These are phyloP conservation scores for Calocybe gangraenosa DNA, from an alignment of 768 basidiomycete genomes.

Conservation along the genomic window DNA sequence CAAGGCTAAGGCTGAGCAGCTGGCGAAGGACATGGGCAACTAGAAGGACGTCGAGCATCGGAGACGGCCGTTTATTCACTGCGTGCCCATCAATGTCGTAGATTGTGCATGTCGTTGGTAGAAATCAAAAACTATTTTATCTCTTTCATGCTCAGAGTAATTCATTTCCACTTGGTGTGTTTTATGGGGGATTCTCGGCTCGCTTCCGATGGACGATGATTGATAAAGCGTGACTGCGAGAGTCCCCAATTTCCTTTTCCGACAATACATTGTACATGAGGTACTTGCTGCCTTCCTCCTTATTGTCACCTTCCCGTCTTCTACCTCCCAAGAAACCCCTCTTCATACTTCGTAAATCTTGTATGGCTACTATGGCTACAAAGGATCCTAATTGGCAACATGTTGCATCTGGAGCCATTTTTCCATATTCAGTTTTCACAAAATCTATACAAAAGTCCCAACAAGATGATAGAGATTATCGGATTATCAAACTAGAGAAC, in stretches of 20 bases:
- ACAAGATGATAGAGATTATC: slow-evolving; percentile 78
- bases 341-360: background rate
- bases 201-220: too few relatives aligned
- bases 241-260: slow-evolving; percentile 11
- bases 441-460: slow-evolving; percentile 64
- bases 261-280: slow-evolving; percentile 1
- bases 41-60: slow-evolving; percentile 13
- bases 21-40: slow-evolving; percentile 88
- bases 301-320: background rate
- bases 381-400: slow-evolving; percentile 30
- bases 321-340: background rate
- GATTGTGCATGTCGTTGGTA: too few relatives aligned
- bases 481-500: slow-evolving; percentile 81
- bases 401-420: slow-evolving; percentile 28
- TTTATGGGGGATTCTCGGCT: too few relatives aligned
- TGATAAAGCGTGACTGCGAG: slow-evolving; percentile 9
- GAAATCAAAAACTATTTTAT: too few relatives aligned
- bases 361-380: slow-evolving; percentile 17
- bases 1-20: slow-evolving; percentile 95
- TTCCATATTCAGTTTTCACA: slow-evolving; percentile 48
- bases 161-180: too few relatives aligned
- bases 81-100: too few relatives aligned
- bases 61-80: too few relatives aligned
- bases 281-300: slow-evolving; percentile 4
- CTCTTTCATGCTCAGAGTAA: too few relatives aligned